Conservation (phyloP, 2,329 filamentous ascomycete genomes). For the Calonectria hongkongensis region DNA sequence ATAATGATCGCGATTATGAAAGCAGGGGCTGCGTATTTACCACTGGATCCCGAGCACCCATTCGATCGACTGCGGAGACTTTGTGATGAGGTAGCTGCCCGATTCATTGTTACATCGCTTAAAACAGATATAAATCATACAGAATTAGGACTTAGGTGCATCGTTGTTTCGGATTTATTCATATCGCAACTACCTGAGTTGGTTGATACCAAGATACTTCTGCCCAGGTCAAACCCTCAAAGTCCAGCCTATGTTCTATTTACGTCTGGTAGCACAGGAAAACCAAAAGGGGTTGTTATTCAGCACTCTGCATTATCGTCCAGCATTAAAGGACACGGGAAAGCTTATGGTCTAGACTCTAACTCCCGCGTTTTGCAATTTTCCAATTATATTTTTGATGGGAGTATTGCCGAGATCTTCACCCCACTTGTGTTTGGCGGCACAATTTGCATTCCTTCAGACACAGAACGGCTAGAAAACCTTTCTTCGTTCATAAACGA, state of each 20-base stretch:
- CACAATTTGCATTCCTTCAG: slow-evolving; percentile 62
- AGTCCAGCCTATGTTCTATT: slow-evolving; percentile 61
- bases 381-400: slow-evolving; percentile 62
- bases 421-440: slow-evolving; percentile 62
- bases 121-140: slow-evolving; percentile 18
- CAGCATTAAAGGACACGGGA: slow-evolving; percentile 24
- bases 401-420: slow-evolving; percentile 61
- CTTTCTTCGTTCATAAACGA: slow-evolving; percentile 12
- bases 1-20: slow-evolving; percentile 52
- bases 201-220: background rate
- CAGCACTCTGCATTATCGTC: slow-evolving; percentile 29
- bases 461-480: slow-evolving; percentile 54
- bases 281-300: slow-evolving; percentile 70
- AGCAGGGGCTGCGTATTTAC: slow-evolving; percentile 49
- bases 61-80: slow-evolving; percentile 23
- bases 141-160: background rate
- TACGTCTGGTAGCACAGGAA: slow-evolving; percentile 73
- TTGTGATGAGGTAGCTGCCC: slow-evolving; percentile 28
- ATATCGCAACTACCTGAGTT: slow-evolving; percentile 1
- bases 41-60: slow-evolving; percentile 49
- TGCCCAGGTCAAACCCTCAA: background rate
- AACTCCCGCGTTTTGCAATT: slow-evolving; percentile 48
- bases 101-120: slow-evolving; percentile 24
- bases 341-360: slow-evolving; percentile 22
- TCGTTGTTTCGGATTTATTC: slow-evolving; percentile 13